Evolutionary conservation across 805 yeast species (phyloP).

Genomic region (Hanseniaspora nectarophila): DNA sequence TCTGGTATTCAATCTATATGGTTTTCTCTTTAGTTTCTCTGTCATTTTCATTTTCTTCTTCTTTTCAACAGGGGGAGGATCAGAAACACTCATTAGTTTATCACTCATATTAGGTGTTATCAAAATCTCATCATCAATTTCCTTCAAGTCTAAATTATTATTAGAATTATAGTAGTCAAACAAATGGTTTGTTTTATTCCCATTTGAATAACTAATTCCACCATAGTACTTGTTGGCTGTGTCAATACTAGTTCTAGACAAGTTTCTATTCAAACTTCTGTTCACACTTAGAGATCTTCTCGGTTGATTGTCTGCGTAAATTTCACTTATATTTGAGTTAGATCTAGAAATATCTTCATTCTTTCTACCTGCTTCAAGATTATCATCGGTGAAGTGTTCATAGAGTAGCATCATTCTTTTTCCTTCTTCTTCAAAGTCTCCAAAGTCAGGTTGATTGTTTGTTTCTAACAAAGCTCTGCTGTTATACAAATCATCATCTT

Average conservation of each 20-base stretch:
- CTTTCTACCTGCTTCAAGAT: not conserved
- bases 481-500: not conserved
- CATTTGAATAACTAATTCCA: constrained; percentile 5
- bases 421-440: constrained; percentile 15
- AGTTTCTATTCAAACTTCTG: constrained; percentile 1
- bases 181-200: constrained; percentile 5
- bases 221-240: constrained; percentile 5
- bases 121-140: not conserved
- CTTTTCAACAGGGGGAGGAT: not conserved
- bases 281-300: constrained; percentile 9
- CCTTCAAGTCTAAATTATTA: not conserved
- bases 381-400: constrained; percentile 12
- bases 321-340: not conserved
- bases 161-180: constrained; percentile 1
- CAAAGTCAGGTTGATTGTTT: not conserved
- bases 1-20: constrained; percentile 13
- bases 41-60: constrained; percentile 8
- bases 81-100: not conserved
- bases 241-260: constrained; percentile 10
- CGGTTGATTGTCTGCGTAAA: not conserved
- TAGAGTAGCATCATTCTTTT: constrained; percentile 15
- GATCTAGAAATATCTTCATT: not conserved
- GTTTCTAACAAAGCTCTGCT: not conserved
- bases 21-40: constrained; percentile 13
- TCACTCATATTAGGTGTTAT: not conserved